Base-by-base conservation (phyloP, 139 green algal genomes). In the Chlorella sp. region DNA sequence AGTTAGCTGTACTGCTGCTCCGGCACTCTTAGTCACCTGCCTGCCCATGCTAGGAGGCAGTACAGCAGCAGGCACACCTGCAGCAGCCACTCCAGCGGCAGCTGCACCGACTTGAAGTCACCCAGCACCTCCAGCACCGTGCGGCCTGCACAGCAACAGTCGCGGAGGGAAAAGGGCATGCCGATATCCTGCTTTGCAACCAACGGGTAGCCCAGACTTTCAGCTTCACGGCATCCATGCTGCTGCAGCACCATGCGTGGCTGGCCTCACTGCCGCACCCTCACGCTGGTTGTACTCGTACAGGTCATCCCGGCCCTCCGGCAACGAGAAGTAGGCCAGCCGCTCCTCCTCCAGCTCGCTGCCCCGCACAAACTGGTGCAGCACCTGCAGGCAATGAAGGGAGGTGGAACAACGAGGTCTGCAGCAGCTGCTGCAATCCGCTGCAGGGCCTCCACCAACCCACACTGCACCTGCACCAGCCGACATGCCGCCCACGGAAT, bases 31-130 rank as follows among this genome's bases (percentile, higher is more conserved):
- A n/a, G n/a, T n/a, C n/a, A n/a, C n/a, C n/a, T n/a, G n/a, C n/a
- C n/a, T n/a, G n/a, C n/a, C n/a, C n/a, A n/a, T n/a, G n/a, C n/a
- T n/a, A n/a, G n/a, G n/a, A n/a, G n/a, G n/a, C n/a, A n/a, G n/a
- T 16, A 21, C 60, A 30, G 23, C 65, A 26, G 65, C 13, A 39
- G 30, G 30, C 32, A 39, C 36, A 73, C 62, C 83, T 96, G 90
- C 68, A 99, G 91, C 64, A 99, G 87, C 91, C 96, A 96, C 57
- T 94, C 92, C 38, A 99, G 88, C 17, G 95, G 91, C 11, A 92
- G 89, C 16, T 57, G 9, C 32, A 90, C 89, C 51, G 87, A 92
- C 11, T 78, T 69, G 86, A 99, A 99, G 88, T 99, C 97, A 1
- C 87, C 21, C n/a, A 99, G 91, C 34, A 98, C 94, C 88, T 99